These are phyloP conservation scores for Eucalyptus victrix DNA, from an alignment of 345 rosid species.

Conservation along the genomic window DNA sequence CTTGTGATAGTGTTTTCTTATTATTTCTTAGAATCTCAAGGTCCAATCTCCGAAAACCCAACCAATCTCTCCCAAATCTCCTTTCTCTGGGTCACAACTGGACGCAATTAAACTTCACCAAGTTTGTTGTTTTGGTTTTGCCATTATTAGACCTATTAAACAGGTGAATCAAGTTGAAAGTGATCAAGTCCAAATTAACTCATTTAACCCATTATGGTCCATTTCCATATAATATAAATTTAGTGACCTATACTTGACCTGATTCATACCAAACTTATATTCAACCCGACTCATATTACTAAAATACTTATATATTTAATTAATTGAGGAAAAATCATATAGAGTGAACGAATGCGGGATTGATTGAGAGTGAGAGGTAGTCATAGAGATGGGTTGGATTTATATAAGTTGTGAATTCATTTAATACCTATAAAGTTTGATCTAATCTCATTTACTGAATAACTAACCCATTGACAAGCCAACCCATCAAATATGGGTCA, in stretches of 20 bases:
- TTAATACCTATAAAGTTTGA: not conserved
- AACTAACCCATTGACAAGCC: not conserved
- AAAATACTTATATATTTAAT: not conserved
- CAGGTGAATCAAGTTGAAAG: fast-evolving
- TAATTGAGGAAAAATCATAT: not conserved
- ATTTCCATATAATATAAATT: not conserved
- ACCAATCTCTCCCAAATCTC: not conserved
- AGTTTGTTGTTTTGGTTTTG: no score
- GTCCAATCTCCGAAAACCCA: not conserved
- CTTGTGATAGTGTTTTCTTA: not conserved
- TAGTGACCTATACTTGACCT: not conserved
- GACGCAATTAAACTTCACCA: not conserved
- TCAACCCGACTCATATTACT: fast-evolving
- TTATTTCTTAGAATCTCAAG: not conserved
- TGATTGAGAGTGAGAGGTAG: not conserved
- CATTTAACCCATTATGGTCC: not conserved
- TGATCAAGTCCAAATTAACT: not conserved
- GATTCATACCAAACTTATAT: not conserved
- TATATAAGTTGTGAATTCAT: not conserved
- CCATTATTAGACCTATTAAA: not conserved
- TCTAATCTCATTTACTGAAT: not conserved
- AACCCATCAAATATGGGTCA: not conserved
- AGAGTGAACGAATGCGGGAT: not conserved
- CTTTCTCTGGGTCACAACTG: not conserved
- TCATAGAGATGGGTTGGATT: not conserved